These are phyloP conservation scores for Bipolaris victoriae DNA, from an alignment of 2,329 filamentous ascomycete species.

Conservation along the genomic window DNA sequence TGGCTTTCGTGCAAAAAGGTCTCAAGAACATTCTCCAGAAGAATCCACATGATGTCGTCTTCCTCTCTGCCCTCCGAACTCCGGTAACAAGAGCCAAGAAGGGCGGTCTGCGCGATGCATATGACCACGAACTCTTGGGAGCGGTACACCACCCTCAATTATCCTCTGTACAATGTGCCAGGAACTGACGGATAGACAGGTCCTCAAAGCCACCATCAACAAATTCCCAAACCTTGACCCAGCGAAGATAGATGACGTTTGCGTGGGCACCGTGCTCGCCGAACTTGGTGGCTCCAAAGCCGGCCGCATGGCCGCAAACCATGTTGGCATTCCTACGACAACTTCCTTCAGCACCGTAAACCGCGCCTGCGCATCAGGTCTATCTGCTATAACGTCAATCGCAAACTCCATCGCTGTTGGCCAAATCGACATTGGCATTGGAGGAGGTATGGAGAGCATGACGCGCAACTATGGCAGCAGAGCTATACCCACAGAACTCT, in stretches of 20 bases:
- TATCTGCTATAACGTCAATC: constrained; percentile 77
- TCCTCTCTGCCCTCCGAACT: constrained; percentile 89
- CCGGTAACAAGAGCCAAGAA: constrained; percentile 84
- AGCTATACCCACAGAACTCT: constrained; percentile 83
- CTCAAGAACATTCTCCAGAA: constrained; percentile 79
- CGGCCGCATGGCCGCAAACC: constrained; percentile 86
- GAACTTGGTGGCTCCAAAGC: constrained; percentile 92
- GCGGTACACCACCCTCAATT: constrained; percentile 50
- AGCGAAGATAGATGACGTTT: constrained; percentile 75
- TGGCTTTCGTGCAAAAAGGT: constrained; percentile 63
- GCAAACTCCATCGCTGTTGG: constrained; percentile 78
- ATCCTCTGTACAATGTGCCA: constrained; percentile 50
- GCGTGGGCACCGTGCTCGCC: constrained; percentile 85
- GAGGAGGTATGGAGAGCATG: constrained; percentile 96
- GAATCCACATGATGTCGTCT: constrained; percentile 79
- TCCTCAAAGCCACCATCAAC: constrained; percentile 70
- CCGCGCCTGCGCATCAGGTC: constrained; percentile 79
- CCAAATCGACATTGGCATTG: constrained; percentile 75
- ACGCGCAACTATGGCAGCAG: constrained; percentile 83
- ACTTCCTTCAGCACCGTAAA: constrained; percentile 87
- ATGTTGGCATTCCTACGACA: constrained; percentile 74
- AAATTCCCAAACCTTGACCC: constrained; percentile 76
- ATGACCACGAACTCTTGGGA: constrained; percentile 86
- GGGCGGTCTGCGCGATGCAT: constrained; percentile 83
- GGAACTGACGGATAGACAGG: constrained; percentile 37